A percentile compares a stretch with the other conserved stretches of the same genome.
Conservation (phyloP, 306 rosid species). For the Chamaecrista fasciculata region DNA sequence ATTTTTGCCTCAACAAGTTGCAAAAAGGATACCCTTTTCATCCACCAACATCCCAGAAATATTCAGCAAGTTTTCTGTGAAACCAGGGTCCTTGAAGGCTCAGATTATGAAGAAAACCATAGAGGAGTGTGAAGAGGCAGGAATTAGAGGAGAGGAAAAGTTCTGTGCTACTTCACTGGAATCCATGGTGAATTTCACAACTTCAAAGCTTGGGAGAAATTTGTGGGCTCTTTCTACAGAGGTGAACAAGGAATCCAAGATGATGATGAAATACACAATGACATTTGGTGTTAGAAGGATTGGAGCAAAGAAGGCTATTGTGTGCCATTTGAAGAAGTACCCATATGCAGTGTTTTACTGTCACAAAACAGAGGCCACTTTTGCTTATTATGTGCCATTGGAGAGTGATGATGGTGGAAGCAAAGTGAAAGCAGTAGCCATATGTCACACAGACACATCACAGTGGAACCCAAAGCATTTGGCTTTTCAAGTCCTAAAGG, state of each 20-base stretch:
- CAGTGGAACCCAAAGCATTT: slow-evolving; percentile 88
- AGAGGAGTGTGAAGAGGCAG: slow-evolving; percentile 49
- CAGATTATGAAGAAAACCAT: slow-evolving; percentile 45
- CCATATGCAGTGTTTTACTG: slow-evolving; percentile 83
- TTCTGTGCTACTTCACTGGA: slow-evolving; percentile 84
- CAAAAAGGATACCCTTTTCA: slow-evolving; percentile 67
- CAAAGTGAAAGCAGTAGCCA: slow-evolving; percentile 59
- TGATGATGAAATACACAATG: slow-evolving; percentile 43
- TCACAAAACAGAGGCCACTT: slow-evolving; percentile 47
- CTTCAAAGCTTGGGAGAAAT: slow-evolving; percentile 60
- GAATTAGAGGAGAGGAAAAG: slow-evolving; percentile 63
- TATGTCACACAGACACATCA: slow-evolving; percentile 76
- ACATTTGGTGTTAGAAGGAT: slow-evolving; percentile 43
- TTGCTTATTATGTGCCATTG: slow-evolving; percentile 50
- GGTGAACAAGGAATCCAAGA: slow-evolving; percentile 43
- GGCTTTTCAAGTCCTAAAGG: slow-evolving; percentile 79
- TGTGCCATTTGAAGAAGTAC: slow-evolving; percentile 66
- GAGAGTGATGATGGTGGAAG: slow-evolving; percentile 64
- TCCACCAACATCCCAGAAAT: slow-evolving; percentile 47
- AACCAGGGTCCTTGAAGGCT: slow-evolving; percentile 43
- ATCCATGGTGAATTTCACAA: slow-evolving; percentile 76
- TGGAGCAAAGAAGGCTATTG: slow-evolving; percentile 38
- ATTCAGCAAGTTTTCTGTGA: slow-evolving; percentile 41
- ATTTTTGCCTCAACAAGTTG: slow-evolving; percentile 51
- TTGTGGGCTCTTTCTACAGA: slow-evolving; percentile 62